Evolutionary conservation across 139 green algal genomes (phyloP).

Genomic region (Coelastrella sp.): DNA sequence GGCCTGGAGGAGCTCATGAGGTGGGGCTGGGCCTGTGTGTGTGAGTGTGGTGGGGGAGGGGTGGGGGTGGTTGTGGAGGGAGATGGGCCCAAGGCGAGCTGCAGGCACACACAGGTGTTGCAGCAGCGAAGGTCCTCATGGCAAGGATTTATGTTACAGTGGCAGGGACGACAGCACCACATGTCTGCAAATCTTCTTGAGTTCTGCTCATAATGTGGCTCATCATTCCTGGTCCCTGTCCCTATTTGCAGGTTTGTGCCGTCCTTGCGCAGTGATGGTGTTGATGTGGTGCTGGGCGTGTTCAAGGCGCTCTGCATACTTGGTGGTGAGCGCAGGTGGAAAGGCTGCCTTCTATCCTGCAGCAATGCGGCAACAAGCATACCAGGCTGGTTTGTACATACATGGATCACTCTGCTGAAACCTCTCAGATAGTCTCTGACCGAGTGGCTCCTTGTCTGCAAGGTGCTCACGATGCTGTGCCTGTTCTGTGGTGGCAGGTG

Average conservation of each 20-base stretch:
- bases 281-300: constrained; percentile 77
- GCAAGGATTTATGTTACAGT: neutral
- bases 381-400: neutral
- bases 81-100: neutral
- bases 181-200: neutral
- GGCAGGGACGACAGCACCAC: neutral
- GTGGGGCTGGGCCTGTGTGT: neutral
- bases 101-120: no score
- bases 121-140: no score
- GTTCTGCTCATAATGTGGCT: neutral
- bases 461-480: no score
- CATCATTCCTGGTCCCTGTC: neutral
- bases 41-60: neutral
- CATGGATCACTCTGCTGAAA: constrained; percentile 1
- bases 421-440: neutral
- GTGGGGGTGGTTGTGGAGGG: neutral
- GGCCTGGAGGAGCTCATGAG: constrained; percentile 94
- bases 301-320: constrained; percentile 79
- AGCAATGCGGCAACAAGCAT: constrained; percentile 6
- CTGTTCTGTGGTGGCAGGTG: no score
- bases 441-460: no score
- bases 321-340: constrained; percentile 58
- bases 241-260: constrained; percentile 72
- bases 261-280: constrained; percentile 70
- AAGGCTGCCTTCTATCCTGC: neutral